These are phyloP conservation scores for Gonium pectorale DNA, from an alignment of 139 green algal species.

Conservation along the genomic window DNA sequence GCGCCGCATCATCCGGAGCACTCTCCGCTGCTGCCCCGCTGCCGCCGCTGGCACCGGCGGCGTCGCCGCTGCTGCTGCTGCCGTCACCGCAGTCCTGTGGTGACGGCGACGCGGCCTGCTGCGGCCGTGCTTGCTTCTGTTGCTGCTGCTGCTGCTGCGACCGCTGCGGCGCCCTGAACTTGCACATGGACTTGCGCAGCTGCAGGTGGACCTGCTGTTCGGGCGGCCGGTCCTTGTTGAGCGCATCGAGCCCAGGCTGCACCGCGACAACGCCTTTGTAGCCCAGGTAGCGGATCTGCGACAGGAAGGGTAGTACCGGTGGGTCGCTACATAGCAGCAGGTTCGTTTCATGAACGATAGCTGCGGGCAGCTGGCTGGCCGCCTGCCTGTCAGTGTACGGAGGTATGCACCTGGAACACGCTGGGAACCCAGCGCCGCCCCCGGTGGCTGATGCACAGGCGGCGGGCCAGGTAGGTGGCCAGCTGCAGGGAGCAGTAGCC, in stretches of 20 bases:
- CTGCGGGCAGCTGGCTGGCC: too few species aligned
- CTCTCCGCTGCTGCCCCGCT: neutral
- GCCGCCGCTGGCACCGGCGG: neutral
- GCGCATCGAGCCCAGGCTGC: neutral
- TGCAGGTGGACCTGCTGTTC: neutral
- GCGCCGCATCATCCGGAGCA: too few species aligned
- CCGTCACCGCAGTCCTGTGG: neutral
- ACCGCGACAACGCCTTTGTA: slow-evolving; percentile 11
- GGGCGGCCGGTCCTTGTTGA: neutral
- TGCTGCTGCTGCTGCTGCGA: neutral
- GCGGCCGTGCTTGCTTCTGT: too few species aligned
- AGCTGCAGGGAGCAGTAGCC: slow-evolving; percentile 23
- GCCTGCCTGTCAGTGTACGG: too few species aligned
- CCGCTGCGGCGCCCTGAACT: neutral
- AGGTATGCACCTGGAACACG: slow-evolving; percentile 41
- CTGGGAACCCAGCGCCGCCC: slow-evolving; percentile 2
- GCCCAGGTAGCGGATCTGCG: slow-evolving; percentile 15
- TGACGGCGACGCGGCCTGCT: too few species aligned
- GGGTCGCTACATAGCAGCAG: too few species aligned
- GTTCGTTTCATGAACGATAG: too few species aligned
- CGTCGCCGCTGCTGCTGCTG: neutral
- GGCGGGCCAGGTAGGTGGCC: neutral
- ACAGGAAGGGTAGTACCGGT: too few species aligned
- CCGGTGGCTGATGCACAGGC: neutral
- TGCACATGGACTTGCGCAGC: slow-evolving; percentile 26